Evolutionary conservation across 352 stramenopile genomes (phyloP).

Genomic region (Pythium dissimile): DNA sequence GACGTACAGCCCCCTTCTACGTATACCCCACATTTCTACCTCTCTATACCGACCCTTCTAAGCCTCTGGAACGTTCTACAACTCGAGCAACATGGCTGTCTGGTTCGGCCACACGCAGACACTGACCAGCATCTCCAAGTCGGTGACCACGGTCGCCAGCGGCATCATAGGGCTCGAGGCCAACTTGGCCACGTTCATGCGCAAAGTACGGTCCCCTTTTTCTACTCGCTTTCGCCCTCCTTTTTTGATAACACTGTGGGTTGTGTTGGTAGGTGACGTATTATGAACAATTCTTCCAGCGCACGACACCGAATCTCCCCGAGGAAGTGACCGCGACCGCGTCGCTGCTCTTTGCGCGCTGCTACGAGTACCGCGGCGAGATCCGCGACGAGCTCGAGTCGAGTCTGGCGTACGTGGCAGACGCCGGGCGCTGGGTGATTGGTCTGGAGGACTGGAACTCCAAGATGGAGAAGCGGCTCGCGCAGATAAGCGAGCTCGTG

Average conservation of each 20-base stretch:
- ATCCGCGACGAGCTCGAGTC: constrained; percentile 79
- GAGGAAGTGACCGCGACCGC: constrained; percentile 55
- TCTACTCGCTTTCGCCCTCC: background rate
- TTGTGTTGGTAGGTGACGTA: constrained; percentile 62
- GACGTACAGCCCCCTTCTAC: background rate
- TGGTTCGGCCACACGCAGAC: constrained; percentile 84
- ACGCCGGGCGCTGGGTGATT: constrained; percentile 68
- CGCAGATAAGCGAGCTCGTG: constrained; percentile 81
- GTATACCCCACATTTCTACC: background rate
- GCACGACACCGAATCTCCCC: constrained; percentile 56
- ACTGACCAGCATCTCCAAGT: constrained; percentile 84
- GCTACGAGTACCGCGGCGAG: constrained; percentile 81
- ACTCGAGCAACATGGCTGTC: constrained; percentile 39
- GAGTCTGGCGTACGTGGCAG: constrained; percentile 32
- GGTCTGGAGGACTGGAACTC: constrained; percentile 84
- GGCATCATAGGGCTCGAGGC: constrained; percentile 73
- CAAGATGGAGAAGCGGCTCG: constrained; percentile 83
- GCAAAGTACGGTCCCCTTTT: constrained; percentile 43
- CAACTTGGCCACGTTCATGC: constrained; percentile 84
- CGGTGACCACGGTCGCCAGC: constrained; percentile 58
- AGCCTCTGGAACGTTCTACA: constrained; percentile 1
- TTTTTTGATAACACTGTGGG: no score
- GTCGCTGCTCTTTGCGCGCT: constrained; percentile 56
- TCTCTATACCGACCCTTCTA: background rate
- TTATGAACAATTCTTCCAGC: constrained; percentile 81